Conservation (phyloP, 306 rosid genomes). For the Dryas drummondii region DNA sequence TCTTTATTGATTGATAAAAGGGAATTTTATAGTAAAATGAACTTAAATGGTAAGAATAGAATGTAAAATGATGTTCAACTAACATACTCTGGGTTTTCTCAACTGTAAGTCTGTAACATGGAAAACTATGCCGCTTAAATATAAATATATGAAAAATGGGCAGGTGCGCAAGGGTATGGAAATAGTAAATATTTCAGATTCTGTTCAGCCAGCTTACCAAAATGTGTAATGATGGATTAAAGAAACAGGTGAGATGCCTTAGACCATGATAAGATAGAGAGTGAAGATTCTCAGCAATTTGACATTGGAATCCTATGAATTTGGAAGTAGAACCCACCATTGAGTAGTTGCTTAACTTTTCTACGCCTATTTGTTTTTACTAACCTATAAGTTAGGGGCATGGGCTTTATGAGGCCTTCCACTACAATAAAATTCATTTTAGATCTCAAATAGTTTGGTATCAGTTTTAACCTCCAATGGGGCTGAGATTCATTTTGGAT, state of each 20-base stretch:
- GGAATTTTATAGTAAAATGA: neutral
- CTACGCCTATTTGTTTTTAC: no score
- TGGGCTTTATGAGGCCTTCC: no score
- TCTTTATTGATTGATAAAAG: neutral
- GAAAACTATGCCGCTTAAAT: neutral
- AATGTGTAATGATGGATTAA: neutral
- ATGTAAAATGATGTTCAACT: constrained; percentile 21
- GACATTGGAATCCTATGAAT: neutral
- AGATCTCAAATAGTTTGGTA: no score
- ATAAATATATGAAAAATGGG: no score
- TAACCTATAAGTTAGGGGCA: no score
- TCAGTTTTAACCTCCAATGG: no score
- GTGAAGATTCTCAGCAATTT: neutral
- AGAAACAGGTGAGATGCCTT: constrained; percentile 9
- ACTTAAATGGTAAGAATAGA: constrained; percentile 2
- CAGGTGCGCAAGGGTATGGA: no score
- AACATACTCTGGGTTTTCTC: constrained; percentile 6
- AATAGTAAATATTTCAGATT: neutral
- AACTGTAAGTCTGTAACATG: neutral
- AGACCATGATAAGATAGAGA: neutral
- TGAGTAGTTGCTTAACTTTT: neutral
- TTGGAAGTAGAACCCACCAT: neutral
- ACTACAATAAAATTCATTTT: no score
- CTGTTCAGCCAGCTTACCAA: constrained; percentile 10
- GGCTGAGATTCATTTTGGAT: no score